Evolutionary conservation across 2,329 filamentous ascomycete genomes (phyloP), one percentile per base, ranked within the genome.

Genomic region (Anthostomella pinea): DNA sequence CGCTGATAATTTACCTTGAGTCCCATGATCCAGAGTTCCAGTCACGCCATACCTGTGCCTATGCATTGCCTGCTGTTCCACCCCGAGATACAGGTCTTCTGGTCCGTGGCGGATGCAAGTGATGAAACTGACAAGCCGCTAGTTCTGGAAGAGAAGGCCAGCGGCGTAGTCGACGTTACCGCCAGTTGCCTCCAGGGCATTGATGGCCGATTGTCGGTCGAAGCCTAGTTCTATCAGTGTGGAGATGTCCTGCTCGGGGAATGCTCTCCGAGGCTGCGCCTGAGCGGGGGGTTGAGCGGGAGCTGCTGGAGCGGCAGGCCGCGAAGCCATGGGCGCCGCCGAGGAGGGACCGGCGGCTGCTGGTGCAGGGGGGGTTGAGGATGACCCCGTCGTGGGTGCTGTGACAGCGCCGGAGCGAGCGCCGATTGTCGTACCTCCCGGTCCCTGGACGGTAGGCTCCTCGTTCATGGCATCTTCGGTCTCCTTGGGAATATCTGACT

Each of bases 131-230:
- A n/a, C n/a, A n/a, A n/a, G n/a, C n/a, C n/a, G n/a, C 45, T 57
- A 72, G 30, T 67, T 65, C 41, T 75, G 68, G 51, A 81, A 87
- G 34, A 96, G 75, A 45, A 95, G 72, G 31, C 84, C 82, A 30
- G 89, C 90, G n/a, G 91, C 91, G 46, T 83, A 79, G 45, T 97
- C 87, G 6, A 96, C 79, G 55, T 97, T 87, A 14, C 93, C 91
- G 14, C 81, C 81, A 11, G 87, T 86, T 19, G 87, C 87, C 54
- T 89, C 79, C 33, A 98, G 69, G 3, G 90, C 89, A 41, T 84
- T 80, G 34, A 93, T 73, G 1, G 90, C 91, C 50, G 87, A 77
- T 43, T 85, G 76, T 35, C 83, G 74, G 2, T 82, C 78, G 48
- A 93, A 89, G 0, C 91, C 90, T 48, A 97, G 71, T 30, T 80